Base-by-base conservation (phyloP, 345 rosid genomes). In the Eucalyptus paniculata region DNA sequence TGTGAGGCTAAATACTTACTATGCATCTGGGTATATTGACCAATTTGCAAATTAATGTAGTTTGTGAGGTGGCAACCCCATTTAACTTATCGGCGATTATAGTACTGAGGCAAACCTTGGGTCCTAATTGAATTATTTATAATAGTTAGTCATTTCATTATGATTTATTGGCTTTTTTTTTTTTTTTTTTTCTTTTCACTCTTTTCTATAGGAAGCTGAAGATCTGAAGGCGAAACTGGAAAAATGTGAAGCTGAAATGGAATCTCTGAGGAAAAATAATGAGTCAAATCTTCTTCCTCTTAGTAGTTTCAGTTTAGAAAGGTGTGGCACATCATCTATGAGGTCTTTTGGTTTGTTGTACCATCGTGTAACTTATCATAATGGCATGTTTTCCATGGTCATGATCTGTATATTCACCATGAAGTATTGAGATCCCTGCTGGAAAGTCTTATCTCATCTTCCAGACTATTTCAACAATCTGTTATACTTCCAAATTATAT, bases 201-300 rank as follows among this genome's bases (percentile, higher is more conserved):
- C 50, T 87, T 72, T 23, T 37, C 60, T 90, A 89, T 91, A 97
- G 99, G 99, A 96, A 90, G 95, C 91, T 9, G 93, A 89, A 53
- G 96, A 94, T 91, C 91, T 97, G 90, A 96, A 94, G 91, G 94
- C 91, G 50, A 96, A 96, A 91, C 94, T 96, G 89, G 95, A 93
- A 91, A 96, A 91, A 91, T 96, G 94, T 91, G 98, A 98, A 93
- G 95, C 96, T 88, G 98, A 98, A 92, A 89, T 95, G 77, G 98
- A 98, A 92, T 93, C 91, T 90, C 88, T 90, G 89, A 92, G 96
- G 94, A 97, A 96, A 92, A 92, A 95, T 42, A 93, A 93, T 90
- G 98, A 98, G 93, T 91, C 93, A 89, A 90, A 88, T 89, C 95
- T 96, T 90, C 92, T 98, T 87, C 98, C 98, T n/a, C 88, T 96